These are phyloP conservation scores for Luffa aegyptiaca DNA, from an alignment of 306 rosid genomes.

Conservation along the genomic window DNA sequence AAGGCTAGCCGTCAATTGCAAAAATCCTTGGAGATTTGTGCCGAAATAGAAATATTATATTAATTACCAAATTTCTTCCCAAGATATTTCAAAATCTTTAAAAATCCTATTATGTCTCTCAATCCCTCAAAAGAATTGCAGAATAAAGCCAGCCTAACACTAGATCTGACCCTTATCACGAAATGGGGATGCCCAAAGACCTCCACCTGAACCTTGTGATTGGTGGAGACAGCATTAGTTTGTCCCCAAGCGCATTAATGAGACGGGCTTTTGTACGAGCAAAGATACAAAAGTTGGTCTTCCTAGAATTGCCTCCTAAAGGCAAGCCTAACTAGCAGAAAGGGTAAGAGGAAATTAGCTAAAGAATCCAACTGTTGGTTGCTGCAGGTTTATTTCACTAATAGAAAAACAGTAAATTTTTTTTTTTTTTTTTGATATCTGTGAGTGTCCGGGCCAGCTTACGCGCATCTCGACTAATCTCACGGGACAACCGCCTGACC, in stretches of 20 bases:
- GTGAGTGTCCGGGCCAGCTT: no score
- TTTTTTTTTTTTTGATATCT: no score
- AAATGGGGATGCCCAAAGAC: background rate
- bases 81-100: background rate
- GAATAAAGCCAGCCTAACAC: background rate
- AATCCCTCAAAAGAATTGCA: background rate
- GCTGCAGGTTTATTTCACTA: background rate
- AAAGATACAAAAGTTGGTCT: background rate
- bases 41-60: background rate
- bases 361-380: background rate
- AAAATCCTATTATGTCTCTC: background rate
- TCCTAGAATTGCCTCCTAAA: background rate
- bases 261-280: background rate
- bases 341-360: background rate
- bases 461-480: no score
- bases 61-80: no score
- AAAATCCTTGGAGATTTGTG: background rate
- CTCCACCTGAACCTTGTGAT: background rate
- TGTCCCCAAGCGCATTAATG: background rate
- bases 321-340: background rate
- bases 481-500: no score
- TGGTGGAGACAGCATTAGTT: background rate
- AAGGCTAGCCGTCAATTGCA: background rate
- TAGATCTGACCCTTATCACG: no score
- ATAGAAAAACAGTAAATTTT: background rate